Evolutionary conservation across 1,284 basidiomycete species (phyloP), one percentile per base, ranked within the genome.

Genomic region (Melampsora abietis-canadensis): DNA sequence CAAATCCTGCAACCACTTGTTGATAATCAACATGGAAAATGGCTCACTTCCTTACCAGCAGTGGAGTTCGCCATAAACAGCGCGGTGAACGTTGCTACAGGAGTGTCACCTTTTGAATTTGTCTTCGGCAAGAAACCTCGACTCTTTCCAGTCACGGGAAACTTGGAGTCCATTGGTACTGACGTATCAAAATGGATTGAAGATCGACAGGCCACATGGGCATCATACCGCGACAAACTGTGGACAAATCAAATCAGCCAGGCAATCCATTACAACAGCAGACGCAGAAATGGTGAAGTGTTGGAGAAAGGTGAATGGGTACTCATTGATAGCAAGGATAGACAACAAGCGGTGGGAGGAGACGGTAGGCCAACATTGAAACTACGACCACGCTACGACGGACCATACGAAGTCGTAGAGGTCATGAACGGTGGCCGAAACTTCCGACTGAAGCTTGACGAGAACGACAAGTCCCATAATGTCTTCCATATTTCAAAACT

Each of bases 21-120:
- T 12, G 66, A 17, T 8, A 83, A 77, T 34, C 81, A 81, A 44
- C 78, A 79, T 34, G 57, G 66, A 17, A 54, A 76, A 31, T 79
- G 77, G 78, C 15, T 68, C 8, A n/a, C 15, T 0, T 10, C 40
- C 5, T n/a, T 66, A 21, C 64, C 64, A 46, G 15, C 15, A 46
- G 64, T 66, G 24, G 64, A 66, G 21, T 46, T 46, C 21, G 64
- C 64, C 10, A 66, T 66, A 10, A 66, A 66, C 37, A 44, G 37
- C 6, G 63, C 14, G 12, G n/a, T 65, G 17, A 65, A 65, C 10
- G 34, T 65, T 17, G 34, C 40, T 2, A 66, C 64, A 34, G 64
- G 64, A 3, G 46, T 46, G 37, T 66, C 24, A 24, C 64, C 64
- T 4, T 30, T 61, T 61, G 59, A 61, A 24, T n/a, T 61, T 17